Percentiles rank a stretch among this genome's conserved stretches.
These are phyloP conservation scores for Angomonas desouzai DNA, from an alignment of 208 protist genomes.

Conservation along the genomic window DNA sequence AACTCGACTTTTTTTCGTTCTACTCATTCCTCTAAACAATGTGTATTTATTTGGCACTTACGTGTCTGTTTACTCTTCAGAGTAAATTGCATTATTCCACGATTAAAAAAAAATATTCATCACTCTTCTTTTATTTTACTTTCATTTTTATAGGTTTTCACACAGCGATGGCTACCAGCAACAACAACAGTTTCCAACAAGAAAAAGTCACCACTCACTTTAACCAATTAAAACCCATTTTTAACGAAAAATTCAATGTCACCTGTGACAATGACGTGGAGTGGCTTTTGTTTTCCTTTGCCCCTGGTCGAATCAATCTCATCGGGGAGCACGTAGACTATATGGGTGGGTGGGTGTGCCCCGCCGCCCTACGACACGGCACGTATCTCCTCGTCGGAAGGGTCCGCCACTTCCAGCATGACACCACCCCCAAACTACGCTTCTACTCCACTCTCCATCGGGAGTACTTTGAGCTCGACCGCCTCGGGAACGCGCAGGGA, in stretches of 20 bases:
- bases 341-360: slow-evolving; percentile 78
- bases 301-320: slow-evolving; percentile 86
- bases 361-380: slow-evolving; percentile 49
- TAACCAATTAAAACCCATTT: slow-evolving; percentile 44
- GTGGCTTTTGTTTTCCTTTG: slow-evolving; percentile 72
- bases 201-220: slow-evolving; percentile 45
- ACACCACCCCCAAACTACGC: slow-evolving; percentile 39
- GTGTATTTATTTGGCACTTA: background rate
- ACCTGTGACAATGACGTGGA: slow-evolving; percentile 44
- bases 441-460: slow-evolving; percentile 54
- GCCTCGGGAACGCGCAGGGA: slow-evolving; percentile 10
- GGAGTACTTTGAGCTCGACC: slow-evolving; percentile 51
- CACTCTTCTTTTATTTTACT: too few relatives aligned
- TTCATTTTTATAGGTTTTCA: too few relatives aligned
- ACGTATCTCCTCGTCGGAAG: slow-evolving; percentile 71
- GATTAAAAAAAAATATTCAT: too few relatives aligned
- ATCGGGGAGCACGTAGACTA: slow-evolving; percentile 93
- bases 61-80: background rate
- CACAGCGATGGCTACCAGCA: background rate
- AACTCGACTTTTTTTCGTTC: slow-evolving; percentile 4
- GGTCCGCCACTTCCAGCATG: slow-evolving; percentile 35
- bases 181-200: slow-evolving; percentile 19
- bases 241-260: slow-evolving; percentile 54
- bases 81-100: too few relatives aligned
- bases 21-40: slow-evolving; percentile 1